Evolutionary conservation across 2,329 filamentous ascomycete genomes (phyloP), one percentile per base, ranked within the genome.

Genomic region (Monosporascus sp.): DNA sequence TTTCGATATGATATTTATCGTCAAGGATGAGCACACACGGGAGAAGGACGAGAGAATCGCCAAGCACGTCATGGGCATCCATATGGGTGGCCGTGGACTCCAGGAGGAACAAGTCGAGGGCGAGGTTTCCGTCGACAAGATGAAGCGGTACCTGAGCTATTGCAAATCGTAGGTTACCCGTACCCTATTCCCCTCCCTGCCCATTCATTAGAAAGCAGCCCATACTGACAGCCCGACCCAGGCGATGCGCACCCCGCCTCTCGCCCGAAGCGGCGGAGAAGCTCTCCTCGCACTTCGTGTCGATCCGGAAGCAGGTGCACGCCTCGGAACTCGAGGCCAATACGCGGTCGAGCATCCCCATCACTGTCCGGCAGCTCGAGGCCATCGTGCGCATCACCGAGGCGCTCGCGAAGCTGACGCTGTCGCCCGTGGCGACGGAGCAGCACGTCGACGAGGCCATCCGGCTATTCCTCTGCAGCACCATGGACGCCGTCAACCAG

Each of bases 1-100:
- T 81, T 99, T 99, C 70, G 94, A 99, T 72, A 97, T 99, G 90
- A 97, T 99, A 60, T 99, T 97, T 77, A 97, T 99, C 61, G 93
- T 99, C 57, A 90, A 89, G 62, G 94, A 99, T 70, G 91, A 96
- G 57, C 94, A 99, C 70, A 90, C 93, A 57, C 83, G 90, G 45
- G 87, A 83, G 53, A 89, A 93, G 65, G 94, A 99, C 67, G 90
- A 97, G 75, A 86, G 81, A 4, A 97, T 99, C 65, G 94, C 94
- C 14, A 93, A 87, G 67, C 94, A 99, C 81, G 93, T 99, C 67
- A 96, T 99, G 86, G 86, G 88, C 46, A 92, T 99, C 59, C 93
- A 97, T 65, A 97, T 97, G 89, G 90, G 91, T 54, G 89, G 89
- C 15, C 85, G 88, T 50, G 88, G 89, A 41, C 75, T 88, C 31